Conservation (phyloP, 495 filamentous ascomycete species). For the Annulohypoxylon bovei region DNA sequence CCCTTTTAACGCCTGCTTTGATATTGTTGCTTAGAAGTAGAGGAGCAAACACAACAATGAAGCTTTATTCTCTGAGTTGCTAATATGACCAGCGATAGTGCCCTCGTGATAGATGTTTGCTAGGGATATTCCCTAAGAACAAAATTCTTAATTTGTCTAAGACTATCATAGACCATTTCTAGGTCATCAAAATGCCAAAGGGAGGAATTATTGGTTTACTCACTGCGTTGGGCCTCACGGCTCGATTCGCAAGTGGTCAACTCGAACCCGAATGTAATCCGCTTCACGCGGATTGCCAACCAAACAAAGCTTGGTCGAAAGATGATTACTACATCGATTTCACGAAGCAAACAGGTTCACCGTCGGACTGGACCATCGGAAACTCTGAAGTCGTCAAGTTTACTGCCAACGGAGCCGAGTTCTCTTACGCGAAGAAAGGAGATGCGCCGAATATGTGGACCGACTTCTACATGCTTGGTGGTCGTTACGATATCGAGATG, state of each 20-base stretch:
- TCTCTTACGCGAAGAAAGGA: slow-evolving; percentile 76
- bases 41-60: slow-evolving; percentile 37
- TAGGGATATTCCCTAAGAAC: slow-evolving; percentile 9
- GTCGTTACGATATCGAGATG: slow-evolving; percentile 73
- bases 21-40: slow-evolving; percentile 33
- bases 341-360: slow-evolving; percentile 38
- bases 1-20: slow-evolving; percentile 42
- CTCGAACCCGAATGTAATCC: slow-evolving; percentile 46
- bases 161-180: slow-evolving; percentile 25
- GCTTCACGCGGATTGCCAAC: slow-evolving; percentile 38
- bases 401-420: slow-evolving; percentile 69
- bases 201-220: slow-evolving; percentile 40
- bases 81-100: slow-evolving; percentile 33
- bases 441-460: slow-evolving; percentile 79
- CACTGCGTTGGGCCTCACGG: slow-evolving; percentile 36
- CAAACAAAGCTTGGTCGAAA: slow-evolving; percentile 40
- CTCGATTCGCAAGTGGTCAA: slow-evolving; percentile 40
- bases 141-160: slow-evolving; percentile 20
- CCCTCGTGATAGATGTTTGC: neutral
- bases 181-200: slow-evolving; percentile 38
- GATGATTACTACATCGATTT: slow-evolving; percentile 46
- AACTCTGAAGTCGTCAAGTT: slow-evolving; percentile 55
- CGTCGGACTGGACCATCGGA: slow-evolving; percentile 38
- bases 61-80: slow-evolving; percentile 41
- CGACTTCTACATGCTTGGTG: slow-evolving; percentile 82